Conservation (phyloP, 2,329 filamentous ascomycete species). For the Raffaelea ambrosiae region DNA sequence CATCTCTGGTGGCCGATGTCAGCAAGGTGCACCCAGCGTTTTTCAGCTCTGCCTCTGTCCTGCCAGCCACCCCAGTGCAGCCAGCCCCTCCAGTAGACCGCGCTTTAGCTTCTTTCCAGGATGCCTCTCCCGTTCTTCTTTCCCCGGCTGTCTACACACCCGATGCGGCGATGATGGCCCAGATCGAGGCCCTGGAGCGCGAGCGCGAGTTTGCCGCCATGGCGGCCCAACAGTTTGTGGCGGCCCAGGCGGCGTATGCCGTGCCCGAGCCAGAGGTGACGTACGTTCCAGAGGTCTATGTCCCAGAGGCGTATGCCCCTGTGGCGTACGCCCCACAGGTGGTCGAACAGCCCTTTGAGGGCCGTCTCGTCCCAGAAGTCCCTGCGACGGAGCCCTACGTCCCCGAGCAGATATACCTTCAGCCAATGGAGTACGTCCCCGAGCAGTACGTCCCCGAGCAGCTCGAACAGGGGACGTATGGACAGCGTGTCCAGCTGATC, state of each 20-base stretch:
- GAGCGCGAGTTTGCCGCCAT: constrained; percentile 20
- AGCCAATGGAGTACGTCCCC: too few relatives aligned
- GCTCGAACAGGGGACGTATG: background rate
- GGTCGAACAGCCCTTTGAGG: too few relatives aligned
- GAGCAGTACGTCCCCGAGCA: background rate
- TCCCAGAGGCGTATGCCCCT: too few relatives aligned
- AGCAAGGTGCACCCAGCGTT: constrained; percentile 23
- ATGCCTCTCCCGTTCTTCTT: too few relatives aligned
- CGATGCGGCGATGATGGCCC: constrained; percentile 16
- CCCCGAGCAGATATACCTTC: too few relatives aligned
- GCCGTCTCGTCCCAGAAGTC: too few relatives aligned
- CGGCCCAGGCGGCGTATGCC: background rate
- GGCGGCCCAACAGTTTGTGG: constrained; percentile 11
- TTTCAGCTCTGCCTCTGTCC: constrained; percentile 13
- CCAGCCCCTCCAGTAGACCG: too few relatives aligned
- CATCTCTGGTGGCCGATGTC: constrained; percentile 16
- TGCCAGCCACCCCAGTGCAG: too few relatives aligned
- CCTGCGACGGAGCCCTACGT: too few relatives aligned
- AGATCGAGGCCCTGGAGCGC: constrained; percentile 23
- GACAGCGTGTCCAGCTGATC: background rate
- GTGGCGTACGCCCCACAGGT: background rate
- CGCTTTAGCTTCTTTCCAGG: too few relatives aligned
- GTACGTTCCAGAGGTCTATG: too few relatives aligned
- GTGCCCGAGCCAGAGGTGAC: background rate
- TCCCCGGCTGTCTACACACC: too few relatives aligned